phyloP scores from a whole-genome alignment of 176 grass and related monocot genomes.

The Triticum turgidum region DNA sequence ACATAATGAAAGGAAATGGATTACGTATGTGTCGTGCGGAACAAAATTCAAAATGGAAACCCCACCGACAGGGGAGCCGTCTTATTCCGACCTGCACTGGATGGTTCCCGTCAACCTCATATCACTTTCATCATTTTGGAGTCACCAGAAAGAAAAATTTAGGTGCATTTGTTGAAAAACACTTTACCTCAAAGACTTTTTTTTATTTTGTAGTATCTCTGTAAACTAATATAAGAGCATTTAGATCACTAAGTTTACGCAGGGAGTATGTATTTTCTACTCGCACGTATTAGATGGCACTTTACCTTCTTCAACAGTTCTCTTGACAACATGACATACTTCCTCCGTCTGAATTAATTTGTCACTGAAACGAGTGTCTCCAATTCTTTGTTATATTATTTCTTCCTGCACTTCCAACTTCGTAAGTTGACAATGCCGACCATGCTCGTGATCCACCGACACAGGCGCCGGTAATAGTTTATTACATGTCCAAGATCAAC shows the following conservation, averaged over 20 bases:
- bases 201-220: no score
- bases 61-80: background rate
- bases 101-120: background rate
- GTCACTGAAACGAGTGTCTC: no score
- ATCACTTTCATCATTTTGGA: constrained; percentile 4
- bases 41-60: background rate
- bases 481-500: no score
- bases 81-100: background rate
- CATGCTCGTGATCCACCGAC: background rate
- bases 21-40: background rate
- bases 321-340: background rate
- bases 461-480: no score
- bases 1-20: background rate
- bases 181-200: background rate
- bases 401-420: no score
- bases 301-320: background rate
- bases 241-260: no score
- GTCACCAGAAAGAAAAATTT: background rate
- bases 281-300: background rate
- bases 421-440: background rate
- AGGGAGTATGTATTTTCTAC: background rate
- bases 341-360: no score
- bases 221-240: no score
- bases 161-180: background rate
- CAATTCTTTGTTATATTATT: no score